Evolutionary conservation across 2,329 filamentous ascomycete species (phyloP).

Genomic region (Pseudogymnoascus sp.): DNA sequence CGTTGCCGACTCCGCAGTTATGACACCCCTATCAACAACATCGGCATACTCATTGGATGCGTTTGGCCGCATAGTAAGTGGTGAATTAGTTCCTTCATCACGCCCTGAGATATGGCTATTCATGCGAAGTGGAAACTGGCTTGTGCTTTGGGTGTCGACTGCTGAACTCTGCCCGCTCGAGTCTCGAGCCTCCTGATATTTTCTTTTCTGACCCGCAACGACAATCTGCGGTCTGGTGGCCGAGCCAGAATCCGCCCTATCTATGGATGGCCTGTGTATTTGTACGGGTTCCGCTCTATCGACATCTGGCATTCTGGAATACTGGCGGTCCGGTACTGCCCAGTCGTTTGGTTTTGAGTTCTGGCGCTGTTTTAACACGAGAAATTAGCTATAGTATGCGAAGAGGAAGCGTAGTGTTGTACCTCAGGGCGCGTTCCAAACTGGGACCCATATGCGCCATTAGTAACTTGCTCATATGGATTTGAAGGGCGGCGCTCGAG

Average conservation of each 20-base stretch:
- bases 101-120: slow-evolving; percentile 2
- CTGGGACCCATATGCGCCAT: slow-evolving; percentile 22
- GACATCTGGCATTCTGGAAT: slow-evolving; percentile 22
- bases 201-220: slow-evolving; percentile 30
- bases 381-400: not conserved
- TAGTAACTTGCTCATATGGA: slow-evolving; percentile 29
- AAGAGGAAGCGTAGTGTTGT: slow-evolving; percentile 4
- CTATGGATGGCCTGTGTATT: not conserved
- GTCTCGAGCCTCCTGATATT: slow-evolving; percentile 22
- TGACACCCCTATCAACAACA: slow-evolving; percentile 50
- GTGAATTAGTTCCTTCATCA: not conserved
- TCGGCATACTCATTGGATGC: slow-evolving; percentile 30
- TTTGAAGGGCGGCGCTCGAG: slow-evolving; percentile 12
- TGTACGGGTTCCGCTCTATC: slow-evolving; percentile 15
- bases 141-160: not conserved
- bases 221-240: slow-evolving; percentile 23
- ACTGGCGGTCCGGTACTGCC: slow-evolving; percentile 21
- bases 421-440: slow-evolving; percentile 19
- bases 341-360: slow-evolving; percentile 10
- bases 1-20: slow-evolving; percentile 48
- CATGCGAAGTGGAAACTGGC: not conserved
- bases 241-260: not conserved
- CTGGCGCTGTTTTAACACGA: not conserved
- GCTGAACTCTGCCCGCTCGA: slow-evolving; percentile 8
- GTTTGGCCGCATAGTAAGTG: not conserved